These are phyloP conservation scores for Mrakia frigida DNA, from an alignment of 768 basidiomycete genomes.

Conservation along the genomic window DNA sequence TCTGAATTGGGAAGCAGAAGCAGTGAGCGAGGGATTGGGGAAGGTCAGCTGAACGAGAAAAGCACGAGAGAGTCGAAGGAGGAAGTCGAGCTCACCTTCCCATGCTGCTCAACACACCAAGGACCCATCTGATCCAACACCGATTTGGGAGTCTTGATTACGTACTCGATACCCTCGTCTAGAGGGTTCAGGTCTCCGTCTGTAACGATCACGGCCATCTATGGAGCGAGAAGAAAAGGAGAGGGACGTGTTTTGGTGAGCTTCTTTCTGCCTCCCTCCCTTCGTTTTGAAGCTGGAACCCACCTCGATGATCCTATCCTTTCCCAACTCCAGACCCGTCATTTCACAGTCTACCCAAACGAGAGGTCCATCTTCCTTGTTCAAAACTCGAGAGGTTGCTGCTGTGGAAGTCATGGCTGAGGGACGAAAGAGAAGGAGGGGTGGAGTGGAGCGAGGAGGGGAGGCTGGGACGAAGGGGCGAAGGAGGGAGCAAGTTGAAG, in stretches of 20 bases:
- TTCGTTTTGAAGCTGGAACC: neutral
- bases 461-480: too few species aligned
- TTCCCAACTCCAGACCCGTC: slow-evolving; percentile 30
- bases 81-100: slow-evolving; percentile 38
- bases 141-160: slow-evolving; percentile 66
- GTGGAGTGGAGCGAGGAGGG: too few species aligned
- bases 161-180: slow-evolving; percentile 71
- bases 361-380: slow-evolving; percentile 28
- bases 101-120: slow-evolving; percentile 83
- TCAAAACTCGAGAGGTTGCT: neutral
- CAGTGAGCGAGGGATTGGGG: neutral
- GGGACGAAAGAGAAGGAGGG: too few species aligned
- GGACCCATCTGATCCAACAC: slow-evolving; percentile 78
- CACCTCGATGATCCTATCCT: slow-evolving; percentile 29
- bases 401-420: too few species aligned
- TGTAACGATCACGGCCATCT: slow-evolving; percentile 84
- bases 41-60: neutral
- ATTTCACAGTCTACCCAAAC: slow-evolving; percentile 34
- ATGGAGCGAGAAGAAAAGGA: neutral
- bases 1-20: slow-evolving; percentile 43
- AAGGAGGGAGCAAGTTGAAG: too few species aligned
- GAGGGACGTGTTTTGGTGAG: neutral
- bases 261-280: too few species aligned
- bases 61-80: neutral
- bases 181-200: slow-evolving; percentile 74